phyloP scores from a whole-genome alignment of 768 basidiomycete species.

The Stropharia rugosoannulata region DNA sequence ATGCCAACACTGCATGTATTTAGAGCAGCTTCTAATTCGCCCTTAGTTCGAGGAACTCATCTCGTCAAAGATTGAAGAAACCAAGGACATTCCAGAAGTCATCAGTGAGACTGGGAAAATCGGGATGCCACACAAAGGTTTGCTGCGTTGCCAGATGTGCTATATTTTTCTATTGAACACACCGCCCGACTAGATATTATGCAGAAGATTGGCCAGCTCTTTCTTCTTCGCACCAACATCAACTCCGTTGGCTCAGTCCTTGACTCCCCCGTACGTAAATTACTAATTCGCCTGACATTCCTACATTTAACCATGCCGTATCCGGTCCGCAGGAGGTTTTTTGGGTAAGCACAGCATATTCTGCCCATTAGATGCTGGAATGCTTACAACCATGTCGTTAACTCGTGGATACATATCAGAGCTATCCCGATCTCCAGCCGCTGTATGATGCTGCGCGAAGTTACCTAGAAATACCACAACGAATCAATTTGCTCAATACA shows the following conservation, averaged over 20 bases:
- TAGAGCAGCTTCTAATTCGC: slow-evolving; percentile 1
- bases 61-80: slow-evolving; percentile 91
- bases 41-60: slow-evolving; percentile 87
- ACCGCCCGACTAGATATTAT: slow-evolving; percentile 69
- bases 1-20: neutral
- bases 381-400: neutral
- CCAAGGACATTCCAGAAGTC: slow-evolving; percentile 92
- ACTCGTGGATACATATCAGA: slow-evolving; percentile 41
- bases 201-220: slow-evolving; percentile 95
- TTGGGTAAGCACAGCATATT: slow-evolving; percentile 59
- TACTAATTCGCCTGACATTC: slow-evolving; percentile 2
- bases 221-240: slow-evolving; percentile 91
- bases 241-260: slow-evolving; percentile 96
- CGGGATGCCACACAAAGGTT: slow-evolving; percentile 82
- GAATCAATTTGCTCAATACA: slow-evolving; percentile 89
- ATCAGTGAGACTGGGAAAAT: slow-evolving; percentile 96
- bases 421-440: slow-evolving; percentile 93
- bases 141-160: slow-evolving; percentile 10
- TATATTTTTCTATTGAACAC: slow-evolving; percentile 9
- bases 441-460: slow-evolving; percentile 91
- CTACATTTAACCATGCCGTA: slow-evolving; percentile 5
- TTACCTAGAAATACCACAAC: slow-evolving; percentile 93
- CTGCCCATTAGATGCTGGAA: neutral
- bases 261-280: slow-evolving; percentile 79
- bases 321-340: slow-evolving; percentile 73